Percentiles rank a stretch among this genome's conserved stretches.
Conservation (phyloP, 1,284 basidiomycete species). For the Moniliophthora roreri region DNA sequence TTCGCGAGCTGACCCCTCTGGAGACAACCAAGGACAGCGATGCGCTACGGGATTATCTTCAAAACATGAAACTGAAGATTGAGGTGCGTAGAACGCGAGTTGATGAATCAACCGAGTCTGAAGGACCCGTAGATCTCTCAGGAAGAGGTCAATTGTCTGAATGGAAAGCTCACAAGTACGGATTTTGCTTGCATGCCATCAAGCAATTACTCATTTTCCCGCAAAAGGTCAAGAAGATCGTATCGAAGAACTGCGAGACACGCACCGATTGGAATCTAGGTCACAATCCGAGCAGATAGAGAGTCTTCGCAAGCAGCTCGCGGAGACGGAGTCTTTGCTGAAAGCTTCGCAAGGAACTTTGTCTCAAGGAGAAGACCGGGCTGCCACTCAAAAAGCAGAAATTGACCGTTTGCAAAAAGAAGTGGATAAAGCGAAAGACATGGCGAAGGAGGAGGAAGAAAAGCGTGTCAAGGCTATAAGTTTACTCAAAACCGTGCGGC, state of each 20-base stretch:
- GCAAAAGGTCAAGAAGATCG: conserved; percentile 79
- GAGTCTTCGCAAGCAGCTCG: conserved; percentile 65
- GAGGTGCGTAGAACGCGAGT: conserved; percentile 58
- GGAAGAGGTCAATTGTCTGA: conserved; percentile 74
- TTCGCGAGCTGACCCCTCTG: conserved; percentile 75
- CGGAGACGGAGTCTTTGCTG: conserved; percentile 68
- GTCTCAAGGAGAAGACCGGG: conserved; percentile 45
- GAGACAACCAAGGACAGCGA: conserved; percentile 65
- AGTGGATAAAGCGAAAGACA: conserved; percentile 55
- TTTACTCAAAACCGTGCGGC: conserved; percentile 87
- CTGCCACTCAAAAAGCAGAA: conserved; percentile 49
- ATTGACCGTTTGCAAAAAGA: conserved; percentile 60
- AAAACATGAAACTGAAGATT: conserved; percentile 64
- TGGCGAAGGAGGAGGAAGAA: conserved; percentile 90
- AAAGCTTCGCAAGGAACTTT: conserved; percentile 52
- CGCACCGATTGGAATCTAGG: conserved; percentile 72
- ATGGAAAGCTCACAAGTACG: conserved; percentile 71
- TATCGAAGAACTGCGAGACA: conserved; percentile 81
- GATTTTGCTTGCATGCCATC: conserved; percentile 10
- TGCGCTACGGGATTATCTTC: conserved; percentile 73
- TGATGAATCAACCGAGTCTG: background rate
- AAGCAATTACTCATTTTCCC: conserved; percentile 9
- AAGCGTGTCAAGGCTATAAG: conserved; percentile 92
- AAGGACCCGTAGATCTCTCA: conserved; percentile 51
- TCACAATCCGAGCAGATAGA: conserved; percentile 78